Evolutionary conservation across 495 filamentous ascomycete genomes (phyloP), one percentile per base, ranked within the genome.

Genomic region (Rusavskia elegans): DNA sequence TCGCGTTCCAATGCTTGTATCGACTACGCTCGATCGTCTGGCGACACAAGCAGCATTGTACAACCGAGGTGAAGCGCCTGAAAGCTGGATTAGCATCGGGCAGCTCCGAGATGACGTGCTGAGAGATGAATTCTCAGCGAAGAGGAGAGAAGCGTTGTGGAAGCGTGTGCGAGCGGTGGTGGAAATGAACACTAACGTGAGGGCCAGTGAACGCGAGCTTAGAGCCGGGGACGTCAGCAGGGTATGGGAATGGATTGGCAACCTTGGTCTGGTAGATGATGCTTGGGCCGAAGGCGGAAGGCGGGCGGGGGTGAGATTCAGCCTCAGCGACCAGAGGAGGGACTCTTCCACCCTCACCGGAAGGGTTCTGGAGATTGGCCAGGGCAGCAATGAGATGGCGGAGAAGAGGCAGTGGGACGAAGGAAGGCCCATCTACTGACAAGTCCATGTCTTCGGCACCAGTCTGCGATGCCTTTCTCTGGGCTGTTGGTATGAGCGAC

Each of bases 221-320:
- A 73, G 80, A 46, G 84, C 76, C 56, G 92, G 92, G 17, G 92
- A 99, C 63, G 78, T 96, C 49, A 81, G 84, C 14, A 76, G 87
- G 45, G 82, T 85, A 17, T 99, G 92, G 92, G 90, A 95, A 63
- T 99, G 92, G 92, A 89, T 95, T 62, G 92, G 92, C 29, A 69
- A 74, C 14, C 44, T 61, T 29, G 67, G 79, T 67, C 53, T 77
- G 57, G 64, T 61, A 59, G 58, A 53, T 48, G 59, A 53, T 30
- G 38, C 51, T 13, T 48, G 51, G 48, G 53, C 53, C 21, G 55
- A 55, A 7, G 54, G 53, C 25, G 52, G 53, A 9, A 53, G 56
- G 9, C 55, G 61, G 9, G 51, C 58, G 21, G 57, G 61, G 10
- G 68, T 64, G 39, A 68, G 65, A 37, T 57, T 65, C 4, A 60